Base-by-base conservation (phyloP, 176 grass and related monocot species). In the Hyparrhenia diplandra region DNA sequence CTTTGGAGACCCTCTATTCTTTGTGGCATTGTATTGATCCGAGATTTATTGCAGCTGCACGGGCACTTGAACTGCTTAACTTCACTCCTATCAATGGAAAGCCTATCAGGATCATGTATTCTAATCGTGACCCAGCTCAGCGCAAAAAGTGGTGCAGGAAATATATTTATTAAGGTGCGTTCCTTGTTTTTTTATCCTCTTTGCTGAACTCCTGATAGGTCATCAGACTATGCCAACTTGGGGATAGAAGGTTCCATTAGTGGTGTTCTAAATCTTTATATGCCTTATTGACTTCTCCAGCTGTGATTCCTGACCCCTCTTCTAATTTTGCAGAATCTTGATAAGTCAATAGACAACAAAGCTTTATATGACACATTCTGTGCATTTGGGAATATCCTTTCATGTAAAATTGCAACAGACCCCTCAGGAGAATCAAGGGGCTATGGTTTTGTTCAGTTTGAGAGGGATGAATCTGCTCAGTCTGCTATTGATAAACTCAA, bases 61-160 rank as follows among this genome's bases (percentile, higher is more conserved):
- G 87, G 32, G 96, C 96, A 20, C 71, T 99, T 61, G 96, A 99
- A 64, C 57, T 88, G 70, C 90, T 99, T 64, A 99, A 99, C 64
- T 99, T 93, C 65, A 91, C 79, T 41, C 92, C 87, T 47, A 85
- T 99, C 70, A 99, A 99, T 85, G 87, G 90, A 23, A 95, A 91
- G 82, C 89, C 96, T 80, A 95, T 99, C 82, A 88, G 96, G 69
- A 90, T 99, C 52, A 99, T 99, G 96, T 87, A 95, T 82, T 99
- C 90, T 81, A 99, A 95, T 64, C 90, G 96, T 86, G 96, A 99
- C 61, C 96, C 30, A 93, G 88, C 82, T 82, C 88, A n/a, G 18
- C 96, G 92, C 73, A 92, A 86, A n/a, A 69, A 99, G 93, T 76
- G 93, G 89, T 8, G 41, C 85, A 36, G 96, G 85, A 20, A 99